These are phyloP conservation scores for Eruca vesicaria DNA, from an alignment of 441 rosid species.

Conservation along the genomic window DNA sequence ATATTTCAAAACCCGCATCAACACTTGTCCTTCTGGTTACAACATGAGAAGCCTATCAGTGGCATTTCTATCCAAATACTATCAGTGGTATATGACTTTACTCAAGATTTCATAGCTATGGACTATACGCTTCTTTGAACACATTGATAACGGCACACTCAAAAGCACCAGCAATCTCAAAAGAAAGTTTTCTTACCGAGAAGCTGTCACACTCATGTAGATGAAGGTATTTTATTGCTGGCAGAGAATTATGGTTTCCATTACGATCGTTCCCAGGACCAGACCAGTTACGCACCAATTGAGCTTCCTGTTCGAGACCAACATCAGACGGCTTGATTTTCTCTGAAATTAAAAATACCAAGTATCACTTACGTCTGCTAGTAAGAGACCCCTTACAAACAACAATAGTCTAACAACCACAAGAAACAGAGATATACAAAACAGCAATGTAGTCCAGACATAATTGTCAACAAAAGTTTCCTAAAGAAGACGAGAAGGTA, in stretches of 20 bases:
- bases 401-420: neutral
- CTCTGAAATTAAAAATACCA: slow-evolving; percentile 50
- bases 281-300: slow-evolving; percentile 68
- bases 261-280: slow-evolving; percentile 58
- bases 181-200: slow-evolving; percentile 62
- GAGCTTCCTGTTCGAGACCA: slow-evolving; percentile 97
- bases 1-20: neutral
- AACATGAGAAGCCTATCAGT: slow-evolving; percentile 2
- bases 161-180: neutral
- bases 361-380: neutral
- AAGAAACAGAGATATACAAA: no score
- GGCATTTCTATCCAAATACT: neutral
- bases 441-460: neutral
- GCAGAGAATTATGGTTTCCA: slow-evolving; percentile 57
- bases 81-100: neutral
- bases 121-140: neutral
- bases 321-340: slow-evolving; percentile 96
- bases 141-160: neutral
- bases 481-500: no score
- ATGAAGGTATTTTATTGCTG: slow-evolving; percentile 82
- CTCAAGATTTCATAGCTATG: neutral
- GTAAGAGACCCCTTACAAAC: neutral
- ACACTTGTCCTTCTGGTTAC: neutral
- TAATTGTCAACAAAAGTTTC: neutral
- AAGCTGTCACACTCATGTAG: slow-evolving; percentile 91